phyloP scores from a whole-genome alignment of 2,329 filamentous ascomycete species.

The Gyromitra esculenta region DNA sequence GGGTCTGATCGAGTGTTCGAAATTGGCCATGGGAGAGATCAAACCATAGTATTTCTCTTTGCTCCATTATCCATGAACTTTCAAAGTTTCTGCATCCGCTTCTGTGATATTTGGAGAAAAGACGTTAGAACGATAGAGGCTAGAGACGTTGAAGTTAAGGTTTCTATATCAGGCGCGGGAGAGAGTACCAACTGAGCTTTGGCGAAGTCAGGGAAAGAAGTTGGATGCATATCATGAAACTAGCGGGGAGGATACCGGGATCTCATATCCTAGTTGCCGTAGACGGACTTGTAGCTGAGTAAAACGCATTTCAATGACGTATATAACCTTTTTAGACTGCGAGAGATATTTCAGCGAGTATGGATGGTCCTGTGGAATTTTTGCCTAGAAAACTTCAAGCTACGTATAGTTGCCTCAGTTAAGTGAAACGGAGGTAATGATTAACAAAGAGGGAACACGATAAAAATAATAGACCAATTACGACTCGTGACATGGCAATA shows the following conservation, averaged over 20 bases:
- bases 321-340: background rate
- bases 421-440: too few species aligned
- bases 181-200: constrained; percentile 20
- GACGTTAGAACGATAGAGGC: background rate
- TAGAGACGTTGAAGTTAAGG: constrained; percentile 3
- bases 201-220: background rate
- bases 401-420: background rate
- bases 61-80: constrained; percentile 20
- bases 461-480: background rate
- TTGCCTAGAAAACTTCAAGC: background rate
- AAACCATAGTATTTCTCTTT: constrained; percentile 15
- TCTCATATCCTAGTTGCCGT: constrained; percentile 3
- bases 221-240: constrained; percentile 24
- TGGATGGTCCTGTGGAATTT: background rate
- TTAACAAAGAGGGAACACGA: too few species aligned
- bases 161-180: constrained; percentile 2
- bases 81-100: constrained; percentile 2
- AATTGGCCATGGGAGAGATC: constrained; percentile 3
- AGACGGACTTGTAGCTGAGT: background rate
- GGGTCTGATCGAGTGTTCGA: background rate
- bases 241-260: background rate
- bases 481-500: background rate
- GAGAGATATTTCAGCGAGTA: background rate
- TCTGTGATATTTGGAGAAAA: constrained; percentile 24
- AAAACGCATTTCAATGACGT: background rate